Evolutionary conservation across 768 basidiomycete species (phyloP).

Genomic region (Lactarius akahatsu): DNA sequence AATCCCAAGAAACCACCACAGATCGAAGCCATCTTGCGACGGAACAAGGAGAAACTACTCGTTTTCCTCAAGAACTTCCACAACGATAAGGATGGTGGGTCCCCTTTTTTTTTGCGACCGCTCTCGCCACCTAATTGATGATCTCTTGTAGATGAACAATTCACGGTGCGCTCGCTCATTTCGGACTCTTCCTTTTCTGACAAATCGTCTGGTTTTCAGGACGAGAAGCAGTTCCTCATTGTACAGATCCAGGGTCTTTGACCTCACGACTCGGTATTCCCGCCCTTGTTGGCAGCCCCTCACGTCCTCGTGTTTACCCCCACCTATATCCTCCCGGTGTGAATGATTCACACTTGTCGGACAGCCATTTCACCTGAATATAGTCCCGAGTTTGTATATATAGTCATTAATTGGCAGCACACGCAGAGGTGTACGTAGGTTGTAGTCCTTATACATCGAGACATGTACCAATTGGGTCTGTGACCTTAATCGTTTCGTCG

Average conservation of each 20-base stretch:
- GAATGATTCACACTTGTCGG: slow-evolving; percentile 10
- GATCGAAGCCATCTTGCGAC: slow-evolving; percentile 83
- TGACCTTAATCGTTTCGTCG: background rate
- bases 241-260: slow-evolving; percentile 82
- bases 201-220: slow-evolving; percentile 39
- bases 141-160: slow-evolving; percentile 76
- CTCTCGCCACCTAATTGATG: background rate
- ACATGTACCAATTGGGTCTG: slow-evolving; percentile 26
- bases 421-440: slow-evolving; percentile 14
- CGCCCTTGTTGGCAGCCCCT: background rate
- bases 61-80: slow-evolving; percentile 91
- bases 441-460: slow-evolving; percentile 21
- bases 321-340: background rate
- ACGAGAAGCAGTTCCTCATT: slow-evolving; percentile 96
- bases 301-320: background rate
- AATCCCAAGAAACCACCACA: slow-evolving; percentile 99
- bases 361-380: slow-evolving; percentile 9
- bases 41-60: slow-evolving; percentile 94
- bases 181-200: slow-evolving; percentile 10
- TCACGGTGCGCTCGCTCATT: slow-evolving; percentile 54
- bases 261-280: background rate
- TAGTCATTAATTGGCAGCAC: slow-evolving; percentile 22
- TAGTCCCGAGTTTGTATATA: slow-evolving; percentile 16
- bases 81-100: slow-evolving; percentile 92
- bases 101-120: background rate